Percentiles rank a stretch among this genome's conserved stretches.
phyloP scores from a whole-genome alignment of 768 basidiomycete genomes.

The Collybiopsis confluens region DNA sequence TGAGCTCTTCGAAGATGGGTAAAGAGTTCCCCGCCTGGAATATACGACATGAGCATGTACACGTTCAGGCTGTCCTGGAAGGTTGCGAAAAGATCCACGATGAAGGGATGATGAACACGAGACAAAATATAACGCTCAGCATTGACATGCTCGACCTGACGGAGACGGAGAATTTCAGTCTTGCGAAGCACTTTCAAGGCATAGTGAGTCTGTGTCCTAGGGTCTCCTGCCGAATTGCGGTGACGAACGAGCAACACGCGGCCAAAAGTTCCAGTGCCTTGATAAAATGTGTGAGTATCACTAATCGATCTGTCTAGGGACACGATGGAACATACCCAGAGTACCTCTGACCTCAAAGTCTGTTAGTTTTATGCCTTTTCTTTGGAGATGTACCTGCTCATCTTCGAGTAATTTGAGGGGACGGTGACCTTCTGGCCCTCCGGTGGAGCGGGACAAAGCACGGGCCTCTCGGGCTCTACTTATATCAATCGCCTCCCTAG shows the following conservation, averaged over 20 bases:
- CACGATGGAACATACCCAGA: slow-evolving; percentile 44
- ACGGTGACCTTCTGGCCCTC: slow-evolving; percentile 21
- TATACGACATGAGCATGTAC: slow-evolving; percentile 96
- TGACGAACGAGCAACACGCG: slow-evolving; percentile 88
- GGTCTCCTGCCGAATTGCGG: slow-evolving; percentile 38
- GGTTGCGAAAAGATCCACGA: slow-evolving; percentile 93
- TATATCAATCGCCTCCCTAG: slow-evolving; percentile 9
- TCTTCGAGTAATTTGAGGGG: slow-evolving; percentile 64
- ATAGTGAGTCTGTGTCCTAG: slow-evolving; percentile 59
- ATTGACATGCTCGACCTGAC: slow-evolving; percentile 97
- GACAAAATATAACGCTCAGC: slow-evolving; percentile 93
- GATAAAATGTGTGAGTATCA: slow-evolving; percentile 2
- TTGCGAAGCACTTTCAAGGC: slow-evolving; percentile 90
- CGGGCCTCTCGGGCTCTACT: slow-evolving; percentile 3
- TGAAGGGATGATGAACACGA: slow-evolving; percentile 88
- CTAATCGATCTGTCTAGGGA: not conserved
- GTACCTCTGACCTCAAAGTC: slow-evolving; percentile 83
- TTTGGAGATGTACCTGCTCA: slow-evolving; percentile 60
- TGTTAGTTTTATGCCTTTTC: slow-evolving; percentile 58
- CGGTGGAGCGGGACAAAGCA: not conserved
- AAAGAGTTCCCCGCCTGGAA: slow-evolving; percentile 96
- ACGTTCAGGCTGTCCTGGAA: slow-evolving; percentile 96
- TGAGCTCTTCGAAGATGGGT: slow-evolving; percentile 93
- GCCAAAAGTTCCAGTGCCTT: slow-evolving; percentile 96
- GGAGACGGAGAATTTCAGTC: slow-evolving; percentile 78